Evolutionary conservation across 2,329 filamentous ascomycete species (phyloP).

Genomic region (Fusarium brachygibbosum): DNA sequence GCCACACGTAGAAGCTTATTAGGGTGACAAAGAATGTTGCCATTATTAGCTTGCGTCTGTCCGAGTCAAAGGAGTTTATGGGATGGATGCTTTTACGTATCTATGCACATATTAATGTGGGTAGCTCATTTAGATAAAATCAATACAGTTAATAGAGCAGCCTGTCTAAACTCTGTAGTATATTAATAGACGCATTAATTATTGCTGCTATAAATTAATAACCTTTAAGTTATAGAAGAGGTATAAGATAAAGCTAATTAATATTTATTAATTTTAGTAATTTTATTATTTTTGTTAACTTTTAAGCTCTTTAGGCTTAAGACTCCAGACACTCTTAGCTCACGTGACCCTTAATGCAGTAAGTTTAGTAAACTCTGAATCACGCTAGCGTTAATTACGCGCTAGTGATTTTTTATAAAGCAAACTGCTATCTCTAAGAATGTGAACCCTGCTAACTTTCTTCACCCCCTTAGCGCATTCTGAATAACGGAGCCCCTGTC

Average conservation of each 20-base stretch:
- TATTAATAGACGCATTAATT: background rate
- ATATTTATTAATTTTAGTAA: background rate
- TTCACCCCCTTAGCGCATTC: slow-evolving; percentile 14
- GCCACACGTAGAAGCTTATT: background rate
- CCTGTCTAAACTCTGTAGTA: background rate
- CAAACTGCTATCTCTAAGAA: background rate
- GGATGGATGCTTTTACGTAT: too few species aligned
- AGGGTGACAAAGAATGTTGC: background rate
- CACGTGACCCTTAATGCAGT: background rate
- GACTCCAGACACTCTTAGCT: rapidly evolving
- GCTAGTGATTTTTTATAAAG: slow-evolving; percentile 28
- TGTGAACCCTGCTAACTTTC: slow-evolving; percentile 4
- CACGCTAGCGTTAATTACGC: slow-evolving; percentile 20
- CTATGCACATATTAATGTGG: too few species aligned
- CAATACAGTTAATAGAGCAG: background rate
- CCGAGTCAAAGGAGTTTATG: background rate
- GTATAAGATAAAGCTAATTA: background rate
- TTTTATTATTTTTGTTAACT: background rate
- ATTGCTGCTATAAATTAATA: background rate
- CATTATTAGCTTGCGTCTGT: background rate
- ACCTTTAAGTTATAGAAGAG: background rate
- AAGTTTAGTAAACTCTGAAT: too few species aligned
- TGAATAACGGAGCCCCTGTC: slow-evolving; percentile 1
- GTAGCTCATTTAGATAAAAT: background rate
- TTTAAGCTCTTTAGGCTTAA: background rate